Conservation (phyloP, 2,329 filamentous ascomycete species). For the Pseudogymnoascus sp. region DNA sequence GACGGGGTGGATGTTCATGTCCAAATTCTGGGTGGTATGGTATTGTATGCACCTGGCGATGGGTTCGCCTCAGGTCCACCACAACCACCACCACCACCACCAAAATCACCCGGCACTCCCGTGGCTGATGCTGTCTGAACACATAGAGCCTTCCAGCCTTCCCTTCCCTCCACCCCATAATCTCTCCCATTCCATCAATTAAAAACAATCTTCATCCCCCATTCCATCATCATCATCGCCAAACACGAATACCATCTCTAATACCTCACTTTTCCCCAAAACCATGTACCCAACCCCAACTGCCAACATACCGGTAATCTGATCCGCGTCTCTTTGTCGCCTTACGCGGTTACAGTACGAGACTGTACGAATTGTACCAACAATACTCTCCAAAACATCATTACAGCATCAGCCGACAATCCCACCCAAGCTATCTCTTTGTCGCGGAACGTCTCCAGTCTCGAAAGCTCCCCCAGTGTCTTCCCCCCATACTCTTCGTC, state of each 20-base stretch:
- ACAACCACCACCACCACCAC: constrained; percentile 7
- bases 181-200: background rate
- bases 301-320: background rate
- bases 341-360: background rate
- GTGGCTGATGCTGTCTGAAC: constrained; percentile 3
- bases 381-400: background rate
- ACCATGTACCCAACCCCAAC: background rate
- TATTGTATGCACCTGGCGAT: constrained; percentile 3
- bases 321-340: constrained; percentile 1
- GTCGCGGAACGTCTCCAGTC: background rate
- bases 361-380: background rate
- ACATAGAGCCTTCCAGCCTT: constrained; percentile 9
- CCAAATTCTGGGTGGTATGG: background rate
- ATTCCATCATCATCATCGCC: constrained; percentile 6
- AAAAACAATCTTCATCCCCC: background rate
- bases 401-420: background rate
- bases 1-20: constrained; percentile 5
- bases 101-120: constrained; percentile 1
- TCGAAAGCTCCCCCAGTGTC: background rate
- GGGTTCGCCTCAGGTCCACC: constrained; percentile 9
- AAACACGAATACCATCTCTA: background rate
- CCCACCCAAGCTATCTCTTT: background rate
- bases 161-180: background rate
- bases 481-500: background rate
- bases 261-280: constrained; percentile 4